phyloP scores from a whole-genome alignment of 805 yeast genomes.

The Yamadazyma paraphyllophila region DNA sequence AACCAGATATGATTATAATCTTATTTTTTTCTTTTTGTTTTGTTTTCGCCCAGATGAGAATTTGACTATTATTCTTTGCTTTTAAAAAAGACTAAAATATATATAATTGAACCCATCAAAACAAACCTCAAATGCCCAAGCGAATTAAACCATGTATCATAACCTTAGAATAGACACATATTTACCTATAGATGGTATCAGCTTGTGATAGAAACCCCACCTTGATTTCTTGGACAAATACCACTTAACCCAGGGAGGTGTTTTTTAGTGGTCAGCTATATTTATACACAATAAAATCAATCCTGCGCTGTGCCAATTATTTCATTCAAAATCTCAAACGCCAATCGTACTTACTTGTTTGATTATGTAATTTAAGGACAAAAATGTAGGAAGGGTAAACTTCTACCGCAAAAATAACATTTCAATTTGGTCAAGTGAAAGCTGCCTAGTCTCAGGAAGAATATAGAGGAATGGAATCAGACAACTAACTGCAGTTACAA shows the following conservation, averaged over 20 bases:
- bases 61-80: background rate
- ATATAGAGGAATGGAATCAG: slow-evolving; percentile 3
- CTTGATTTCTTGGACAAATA: too few species aligned
- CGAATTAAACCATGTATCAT: too few species aligned
- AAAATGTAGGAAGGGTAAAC: background rate
- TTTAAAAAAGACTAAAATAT: background rate
- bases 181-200: too few species aligned
- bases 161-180: too few species aligned
- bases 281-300: background rate
- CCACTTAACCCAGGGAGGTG: too few species aligned
- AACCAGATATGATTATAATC: background rate
- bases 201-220: too few species aligned
- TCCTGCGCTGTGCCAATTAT: background rate
- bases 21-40: background rate
- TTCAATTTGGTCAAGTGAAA: slow-evolving; percentile 6
- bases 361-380: background rate
- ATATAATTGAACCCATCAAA: background rate
- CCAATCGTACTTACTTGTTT: background rate
- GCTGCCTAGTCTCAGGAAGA: slow-evolving; percentile 13
- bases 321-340: background rate
- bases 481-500: slow-evolving; percentile 6
- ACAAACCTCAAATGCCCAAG: background rate
- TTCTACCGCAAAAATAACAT: background rate
- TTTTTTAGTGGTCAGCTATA: background rate
- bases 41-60: background rate